phyloP scores from a whole-genome alignment of 495 filamentous ascomycete genomes.

The Amniculicola lignicola region DNA sequence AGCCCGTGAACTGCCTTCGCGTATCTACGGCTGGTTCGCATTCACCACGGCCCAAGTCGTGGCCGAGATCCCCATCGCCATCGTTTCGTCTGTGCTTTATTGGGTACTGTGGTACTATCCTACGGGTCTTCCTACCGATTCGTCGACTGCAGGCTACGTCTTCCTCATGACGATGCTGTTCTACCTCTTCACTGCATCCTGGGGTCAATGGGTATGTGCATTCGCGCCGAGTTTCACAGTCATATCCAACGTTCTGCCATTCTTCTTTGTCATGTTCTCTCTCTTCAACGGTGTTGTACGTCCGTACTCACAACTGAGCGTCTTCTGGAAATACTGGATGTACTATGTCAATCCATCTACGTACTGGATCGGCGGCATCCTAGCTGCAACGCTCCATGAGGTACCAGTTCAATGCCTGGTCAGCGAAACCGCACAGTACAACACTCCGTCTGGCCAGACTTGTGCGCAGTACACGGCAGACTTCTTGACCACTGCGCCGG shows the following conservation, averaged over 20 bases:
- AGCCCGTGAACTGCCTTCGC: conserved; percentile 68
- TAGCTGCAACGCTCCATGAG: conserved; percentile 57
- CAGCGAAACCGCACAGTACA: conserved; percentile 63
- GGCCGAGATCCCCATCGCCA: conserved; percentile 70
- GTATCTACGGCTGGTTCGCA: conserved; percentile 80
- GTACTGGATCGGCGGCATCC: conserved; percentile 72
- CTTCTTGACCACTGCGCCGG: conserved; percentile 30
- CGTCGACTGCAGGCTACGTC: conserved; percentile 68
- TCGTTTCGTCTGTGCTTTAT: conserved; percentile 64
- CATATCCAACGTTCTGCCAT: conserved; percentile 71
- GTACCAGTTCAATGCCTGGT: conserved; percentile 56
- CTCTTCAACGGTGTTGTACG: conserved; percentile 70
- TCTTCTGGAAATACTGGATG: conserved; percentile 47
- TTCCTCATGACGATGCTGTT: conserved; percentile 82
- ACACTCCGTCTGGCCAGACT: conserved; percentile 59
- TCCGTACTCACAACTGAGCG: conserved; percentile 40
- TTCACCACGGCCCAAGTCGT: conserved; percentile 75
- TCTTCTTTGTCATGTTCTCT: conserved; percentile 75
- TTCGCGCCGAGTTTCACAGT: conserved; percentile 78
- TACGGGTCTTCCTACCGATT: conserved; percentile 64
- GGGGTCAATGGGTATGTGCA: conserved; percentile 76
- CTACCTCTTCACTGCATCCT: conserved; percentile 71
- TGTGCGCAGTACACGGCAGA: conserved; percentile 55
- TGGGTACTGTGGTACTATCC: conserved; percentile 79
- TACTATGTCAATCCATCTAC: conserved; percentile 44